These are phyloP conservation scores for Picea abies DNA, from an alignment of 83 land plant species.

Conservation along the genomic window DNA sequence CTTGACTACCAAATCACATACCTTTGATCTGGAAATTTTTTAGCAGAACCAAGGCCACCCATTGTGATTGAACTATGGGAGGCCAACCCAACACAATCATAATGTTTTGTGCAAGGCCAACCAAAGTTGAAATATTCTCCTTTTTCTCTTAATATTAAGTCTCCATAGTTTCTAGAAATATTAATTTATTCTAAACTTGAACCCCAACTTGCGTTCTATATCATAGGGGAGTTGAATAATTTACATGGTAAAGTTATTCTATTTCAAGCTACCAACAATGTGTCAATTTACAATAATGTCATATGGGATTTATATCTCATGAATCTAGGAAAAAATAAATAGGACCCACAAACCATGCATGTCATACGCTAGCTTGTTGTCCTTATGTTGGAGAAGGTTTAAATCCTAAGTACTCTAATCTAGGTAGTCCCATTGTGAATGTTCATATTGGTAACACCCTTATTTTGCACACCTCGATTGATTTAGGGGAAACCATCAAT, in stretches of 20 bases:
- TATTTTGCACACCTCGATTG: not conserved
- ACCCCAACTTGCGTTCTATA: not conserved
- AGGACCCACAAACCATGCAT: not conserved
- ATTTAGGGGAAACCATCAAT: not conserved
- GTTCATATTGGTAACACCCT: not conserved
- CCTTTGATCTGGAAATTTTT: too few relatives aligned
- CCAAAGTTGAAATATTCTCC: too few relatives aligned
- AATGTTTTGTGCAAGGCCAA: too few relatives aligned
- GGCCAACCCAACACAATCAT: too few relatives aligned
- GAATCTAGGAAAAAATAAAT: not conserved
- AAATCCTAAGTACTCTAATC: not conserved
- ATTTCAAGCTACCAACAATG: not conserved
- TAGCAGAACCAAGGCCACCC: too few relatives aligned
- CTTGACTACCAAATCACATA: too few relatives aligned
- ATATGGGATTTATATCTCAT: not conserved
- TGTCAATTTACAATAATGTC: not conserved
- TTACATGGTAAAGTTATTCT: not conserved
- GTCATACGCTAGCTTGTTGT: not conserved
- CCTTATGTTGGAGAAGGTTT: not conserved
- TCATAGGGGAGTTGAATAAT: not conserved
- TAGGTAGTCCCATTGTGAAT: not conserved
- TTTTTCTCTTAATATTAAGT: too few relatives aligned
- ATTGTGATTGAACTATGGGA: too few relatives aligned
- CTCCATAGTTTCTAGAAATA: not conserved
- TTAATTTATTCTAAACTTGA: not conserved